These are phyloP conservation scores for Microcyclospora tardicrescens DNA, from an alignment of 2,329 filamentous ascomycete species.

Conservation along the genomic window DNA sequence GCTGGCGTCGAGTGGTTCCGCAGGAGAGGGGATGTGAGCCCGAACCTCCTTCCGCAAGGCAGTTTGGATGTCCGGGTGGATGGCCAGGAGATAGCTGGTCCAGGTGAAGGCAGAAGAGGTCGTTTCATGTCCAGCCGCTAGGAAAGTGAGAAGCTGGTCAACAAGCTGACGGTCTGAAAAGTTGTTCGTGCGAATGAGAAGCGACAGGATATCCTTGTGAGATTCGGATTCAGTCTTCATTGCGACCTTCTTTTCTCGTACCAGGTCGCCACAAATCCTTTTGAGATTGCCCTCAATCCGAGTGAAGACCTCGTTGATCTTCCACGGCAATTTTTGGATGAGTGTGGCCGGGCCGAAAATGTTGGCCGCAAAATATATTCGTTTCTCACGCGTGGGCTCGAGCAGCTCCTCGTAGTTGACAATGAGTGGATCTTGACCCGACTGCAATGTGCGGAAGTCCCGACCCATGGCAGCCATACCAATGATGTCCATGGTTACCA, in stretches of 20 bases:
- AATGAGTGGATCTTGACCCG: conserved; percentile 30
- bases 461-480: conserved; percentile 33
- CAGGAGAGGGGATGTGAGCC: conserved; percentile 40
- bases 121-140: conserved; percentile 57
- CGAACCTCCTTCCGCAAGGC: conserved; percentile 57
- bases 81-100: conserved; percentile 57
- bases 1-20: conserved; percentile 12
- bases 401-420: conserved; percentile 31
- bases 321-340: conserved; percentile 34
- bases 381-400: conserved; percentile 36
- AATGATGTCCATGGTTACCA: conserved; percentile 35
- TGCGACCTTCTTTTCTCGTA: conserved; percentile 34
- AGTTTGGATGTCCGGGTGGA: conserved; percentile 50
- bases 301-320: conserved; percentile 27
- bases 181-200: conserved; percentile 39
- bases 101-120: conserved; percentile 65
- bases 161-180: conserved; percentile 41
- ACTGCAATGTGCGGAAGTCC: conserved; percentile 30
- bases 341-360: conserved; percentile 26
- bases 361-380: conserved; percentile 30
- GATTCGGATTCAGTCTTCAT: conserved; percentile 22
- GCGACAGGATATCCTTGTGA: conserved; percentile 32
- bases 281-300: conserved; percentile 22
- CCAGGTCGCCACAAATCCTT: conserved; percentile 33
- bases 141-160: conserved; percentile 44